Conservation (phyloP, 108 stramenopile genomes). For the Cyclotella cryptica region DNA sequence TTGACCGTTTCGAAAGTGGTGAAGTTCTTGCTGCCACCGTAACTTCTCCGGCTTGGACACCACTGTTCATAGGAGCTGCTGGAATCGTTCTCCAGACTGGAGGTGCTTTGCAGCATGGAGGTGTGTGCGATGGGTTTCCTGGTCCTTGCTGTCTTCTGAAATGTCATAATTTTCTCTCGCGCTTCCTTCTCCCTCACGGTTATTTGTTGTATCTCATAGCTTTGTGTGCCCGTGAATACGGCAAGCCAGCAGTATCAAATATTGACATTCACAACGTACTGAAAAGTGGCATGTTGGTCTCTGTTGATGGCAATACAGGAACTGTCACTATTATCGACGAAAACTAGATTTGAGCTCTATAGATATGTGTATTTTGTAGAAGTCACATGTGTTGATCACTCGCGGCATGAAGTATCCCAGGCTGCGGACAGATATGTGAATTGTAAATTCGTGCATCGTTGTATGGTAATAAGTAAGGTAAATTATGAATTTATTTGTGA, state of each 20-base stretch:
- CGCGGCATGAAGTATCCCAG: too few relatives aligned
- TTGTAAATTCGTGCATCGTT: too few relatives aligned
- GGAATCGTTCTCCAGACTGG: slow-evolving; percentile 36
- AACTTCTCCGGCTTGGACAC: slow-evolving; percentile 37
- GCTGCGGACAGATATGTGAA: too few relatives aligned
- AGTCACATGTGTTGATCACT: too few relatives aligned
- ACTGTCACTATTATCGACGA: slow-evolving; percentile 27
- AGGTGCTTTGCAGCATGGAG: slow-evolving; percentile 36
- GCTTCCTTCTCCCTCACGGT: too few relatives aligned
- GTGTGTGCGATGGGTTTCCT: too few relatives aligned
- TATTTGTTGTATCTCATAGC: not conserved
- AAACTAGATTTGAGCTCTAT: not conserved
- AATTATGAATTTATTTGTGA: slow-evolving; percentile 10
- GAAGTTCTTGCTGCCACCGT: slow-evolving; percentile 34
- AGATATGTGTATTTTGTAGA: too few relatives aligned
- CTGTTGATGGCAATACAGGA: slow-evolving; percentile 36
- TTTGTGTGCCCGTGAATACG: slow-evolving; percentile 36
- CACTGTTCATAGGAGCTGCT: slow-evolving; percentile 32
- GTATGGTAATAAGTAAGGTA: too few relatives aligned
- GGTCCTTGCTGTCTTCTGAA: too few relatives aligned
- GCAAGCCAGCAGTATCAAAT: slow-evolving; percentile 34
- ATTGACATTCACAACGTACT: slow-evolving; percentile 23
- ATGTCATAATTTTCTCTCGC: too few relatives aligned
- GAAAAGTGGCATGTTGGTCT: slow-evolving; percentile 36
- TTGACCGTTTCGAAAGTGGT: slow-evolving; percentile 27